Conservation (phyloP, 768 basidiomycete genomes). For the Lyophyllum decastes region DNA sequence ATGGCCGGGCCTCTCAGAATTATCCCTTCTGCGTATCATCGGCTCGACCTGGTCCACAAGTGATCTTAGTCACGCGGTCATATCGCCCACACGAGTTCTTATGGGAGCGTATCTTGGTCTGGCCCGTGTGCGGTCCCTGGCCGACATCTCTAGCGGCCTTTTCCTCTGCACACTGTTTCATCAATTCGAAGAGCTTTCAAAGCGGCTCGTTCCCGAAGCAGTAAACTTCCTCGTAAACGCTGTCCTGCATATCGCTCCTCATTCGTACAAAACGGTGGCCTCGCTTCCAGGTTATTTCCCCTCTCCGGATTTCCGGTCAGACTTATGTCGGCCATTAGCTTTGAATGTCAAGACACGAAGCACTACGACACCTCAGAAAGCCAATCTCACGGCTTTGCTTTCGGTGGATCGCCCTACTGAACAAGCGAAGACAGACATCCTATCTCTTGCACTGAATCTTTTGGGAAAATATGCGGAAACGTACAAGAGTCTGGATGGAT, state of each 20-base stretch:
- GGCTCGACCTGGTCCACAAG: conserved; percentile 91
- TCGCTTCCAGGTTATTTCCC: conserved; percentile 73
- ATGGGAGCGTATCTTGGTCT: conserved; percentile 92
- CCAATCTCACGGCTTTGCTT: conserved; percentile 50
- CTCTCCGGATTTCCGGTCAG: conserved; percentile 65
- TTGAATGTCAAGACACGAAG: conserved; percentile 44
- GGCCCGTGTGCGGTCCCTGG: conserved; percentile 70
- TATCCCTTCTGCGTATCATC: conserved; percentile 77
- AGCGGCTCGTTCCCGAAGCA: conserved; percentile 87
- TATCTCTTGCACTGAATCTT: conserved; percentile 63
- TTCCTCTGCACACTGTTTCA: conserved; percentile 86
- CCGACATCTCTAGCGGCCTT: conserved; percentile 82
- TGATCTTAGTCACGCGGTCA: conserved; percentile 88
- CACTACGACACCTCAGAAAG: conserved; percentile 38
- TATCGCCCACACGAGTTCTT: conserved; percentile 83
- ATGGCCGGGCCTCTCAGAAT: conserved; percentile 86
- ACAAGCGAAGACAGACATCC: conserved; percentile 73
- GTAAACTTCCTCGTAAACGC: conserved; percentile 78
- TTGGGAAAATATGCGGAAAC: conserved; percentile 69
- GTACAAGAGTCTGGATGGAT: conserved; percentile 78
- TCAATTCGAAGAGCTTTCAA: conserved; percentile 84
- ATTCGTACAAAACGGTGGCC: conserved; percentile 41
- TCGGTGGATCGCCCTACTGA: conserved; percentile 37
- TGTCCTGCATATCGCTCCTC: conserved; percentile 74
- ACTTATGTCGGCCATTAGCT: conserved; percentile 38